Evolutionary conservation across 164 flowering plant species (phyloP), one percentile per base, ranked within the genome.

Genomic region (Brasenia schreberi): DNA sequence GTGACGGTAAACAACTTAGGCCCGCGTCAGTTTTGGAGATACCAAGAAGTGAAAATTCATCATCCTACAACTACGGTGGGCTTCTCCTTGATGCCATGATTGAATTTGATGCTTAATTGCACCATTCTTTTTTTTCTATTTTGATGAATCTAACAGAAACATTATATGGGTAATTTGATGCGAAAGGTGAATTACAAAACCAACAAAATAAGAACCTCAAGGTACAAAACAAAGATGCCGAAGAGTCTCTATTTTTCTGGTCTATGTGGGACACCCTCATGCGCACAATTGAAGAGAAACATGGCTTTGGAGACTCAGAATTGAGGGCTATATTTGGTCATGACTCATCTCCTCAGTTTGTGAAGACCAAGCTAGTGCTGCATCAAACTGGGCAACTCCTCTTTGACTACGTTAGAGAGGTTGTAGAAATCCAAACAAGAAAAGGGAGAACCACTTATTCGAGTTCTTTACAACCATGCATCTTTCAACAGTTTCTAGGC

Each of bases 11-110:
- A 72, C 84, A 81, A 65, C 75, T 70, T 66, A 82, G 84, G 70
- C 90, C 84, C 59, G 83, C 77, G 0, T 85, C 90, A 66, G 84
- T 82, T 7, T 77, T 84, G 19, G 81, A 74, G 59, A 14, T 67
- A 42, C 62, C 71, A 7, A 64, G 68, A n/a, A 60, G 62, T 64
- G 68, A 73, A 66, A 72, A 66, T 58, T 76, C 73, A 44, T 69
- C 73, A 49, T 9, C 67, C 45, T 53, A 65, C 56, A 67, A 9
- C n/a, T 68, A 62, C n/a, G 7, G 73, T 77, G 6, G 66, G 75
- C 66, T 66, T 68, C 39, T 66, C 45, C 42, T 39, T 49, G 56
- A 9, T 14, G 10, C 56, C 56, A 6, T 14, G 56, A 49, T 49
- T 49, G 56, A 9, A 7, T 49, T 49, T 9, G 1, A 49, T 14